These are phyloP conservation scores for Trichoderma koningii DNA, from an alignment of 2,329 filamentous ascomycete species.

Conservation along the genomic window DNA sequence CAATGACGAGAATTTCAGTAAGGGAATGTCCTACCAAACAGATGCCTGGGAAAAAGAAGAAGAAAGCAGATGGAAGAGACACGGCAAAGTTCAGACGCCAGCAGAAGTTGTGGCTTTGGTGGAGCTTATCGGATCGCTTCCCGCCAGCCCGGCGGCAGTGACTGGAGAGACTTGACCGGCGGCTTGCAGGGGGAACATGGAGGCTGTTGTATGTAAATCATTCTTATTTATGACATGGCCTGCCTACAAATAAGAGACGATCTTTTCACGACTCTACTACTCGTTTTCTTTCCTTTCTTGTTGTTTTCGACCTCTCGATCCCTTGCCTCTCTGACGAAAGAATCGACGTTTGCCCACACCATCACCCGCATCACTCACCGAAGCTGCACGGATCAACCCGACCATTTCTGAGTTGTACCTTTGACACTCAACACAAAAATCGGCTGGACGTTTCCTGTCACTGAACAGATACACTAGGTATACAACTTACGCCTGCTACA, in stretches of 20 bases:
- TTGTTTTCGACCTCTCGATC: too few species aligned
- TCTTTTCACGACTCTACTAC: not conserved
- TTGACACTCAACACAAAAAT: not conserved
- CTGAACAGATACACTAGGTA: not conserved
- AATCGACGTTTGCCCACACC: not conserved
- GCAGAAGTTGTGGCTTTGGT: constrained; percentile 1
- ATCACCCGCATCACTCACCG: not conserved
- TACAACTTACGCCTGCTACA: not conserved
- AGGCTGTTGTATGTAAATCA: constrained; percentile 4
- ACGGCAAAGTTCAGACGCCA: not conserved
- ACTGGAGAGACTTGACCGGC: constrained; percentile 11
- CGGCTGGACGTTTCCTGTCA: not conserved
- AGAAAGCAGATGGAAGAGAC: not conserved
- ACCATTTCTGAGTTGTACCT: not conserved
- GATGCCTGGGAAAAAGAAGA: not conserved
- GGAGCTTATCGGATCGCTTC: constrained; percentile 26
- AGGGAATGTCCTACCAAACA: not conserved
- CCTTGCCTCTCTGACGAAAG: not conserved
- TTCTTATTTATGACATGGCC: not conserved
- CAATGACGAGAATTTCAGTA: too few species aligned
- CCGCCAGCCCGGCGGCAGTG: constrained; percentile 19
- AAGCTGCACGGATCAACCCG: not conserved
- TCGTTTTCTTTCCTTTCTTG: too few species aligned
- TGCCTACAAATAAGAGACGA: constrained; percentile 10
- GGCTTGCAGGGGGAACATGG: constrained; percentile 10